phyloP scores from a whole-genome alignment of 805 yeast species.

The Saturnispora serradocipensis region DNA sequence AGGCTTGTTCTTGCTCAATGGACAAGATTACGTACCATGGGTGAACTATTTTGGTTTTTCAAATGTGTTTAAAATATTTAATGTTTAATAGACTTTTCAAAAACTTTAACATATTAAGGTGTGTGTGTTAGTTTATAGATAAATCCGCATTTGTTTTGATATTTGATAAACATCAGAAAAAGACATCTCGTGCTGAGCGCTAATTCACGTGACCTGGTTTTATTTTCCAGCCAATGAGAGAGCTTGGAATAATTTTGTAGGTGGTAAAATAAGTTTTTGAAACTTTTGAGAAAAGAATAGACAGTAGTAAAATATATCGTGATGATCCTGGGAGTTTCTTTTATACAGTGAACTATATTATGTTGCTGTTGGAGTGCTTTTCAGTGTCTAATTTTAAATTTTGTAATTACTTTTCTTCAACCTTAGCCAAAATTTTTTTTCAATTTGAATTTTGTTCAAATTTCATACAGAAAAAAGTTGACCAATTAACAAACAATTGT shows the following conservation, averaged over 20 bases:
- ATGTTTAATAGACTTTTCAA: neutral
- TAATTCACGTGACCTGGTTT: neutral
- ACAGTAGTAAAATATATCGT: neutral
- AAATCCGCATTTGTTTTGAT: neutral
- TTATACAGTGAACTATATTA: neutral
- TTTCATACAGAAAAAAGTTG: neutral
- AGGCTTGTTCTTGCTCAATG: slow-evolving; percentile 44
- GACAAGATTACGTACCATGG: slow-evolving; percentile 45
- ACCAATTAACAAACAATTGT: neutral
- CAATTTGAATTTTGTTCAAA: neutral
- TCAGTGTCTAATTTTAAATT: too few species aligned
- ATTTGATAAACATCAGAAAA: neutral
- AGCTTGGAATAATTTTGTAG: neutral
- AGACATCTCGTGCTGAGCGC: slow-evolving; percentile 1
- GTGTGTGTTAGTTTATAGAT: too few species aligned
- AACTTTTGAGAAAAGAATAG: neutral
- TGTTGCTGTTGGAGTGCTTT: neutral
- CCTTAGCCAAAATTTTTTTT: neutral
- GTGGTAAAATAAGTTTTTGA: neutral
- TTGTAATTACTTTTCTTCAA: too few species aligned
- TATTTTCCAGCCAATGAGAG: neutral
- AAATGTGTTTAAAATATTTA: slow-evolving; percentile 7
- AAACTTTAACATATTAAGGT: neutral
- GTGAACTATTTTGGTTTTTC: slow-evolving; percentile 42
- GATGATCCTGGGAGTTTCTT: neutral